Evolutionary conservation across 257 asterid species (phyloP).

Genomic region (Sherardia arvensis): DNA sequence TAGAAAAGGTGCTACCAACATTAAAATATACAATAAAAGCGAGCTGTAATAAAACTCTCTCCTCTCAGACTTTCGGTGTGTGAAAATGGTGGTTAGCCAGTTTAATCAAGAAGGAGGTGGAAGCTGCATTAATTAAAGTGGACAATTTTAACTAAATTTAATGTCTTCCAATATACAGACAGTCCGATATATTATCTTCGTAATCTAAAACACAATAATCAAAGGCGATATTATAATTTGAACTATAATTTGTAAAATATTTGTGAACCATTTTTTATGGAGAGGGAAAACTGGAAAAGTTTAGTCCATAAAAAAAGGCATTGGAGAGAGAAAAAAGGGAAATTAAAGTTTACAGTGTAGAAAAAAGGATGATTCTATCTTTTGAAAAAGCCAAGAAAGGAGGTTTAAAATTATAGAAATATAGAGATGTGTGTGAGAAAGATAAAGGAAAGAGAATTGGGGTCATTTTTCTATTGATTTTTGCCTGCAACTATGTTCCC

Average conservation of each 20-base stretch:
- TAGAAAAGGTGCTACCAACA: not conserved
- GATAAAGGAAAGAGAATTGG: not conserved
- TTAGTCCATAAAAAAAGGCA: not conserved
- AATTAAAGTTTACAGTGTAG: not conserved
- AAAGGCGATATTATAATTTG: no score
- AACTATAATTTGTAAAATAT: no score
- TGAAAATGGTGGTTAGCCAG: not conserved
- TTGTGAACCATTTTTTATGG: no score
- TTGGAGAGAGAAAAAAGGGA: not conserved
- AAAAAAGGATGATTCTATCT: conserved; percentile 11
- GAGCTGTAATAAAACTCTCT: not conserved
- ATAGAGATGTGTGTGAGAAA: conserved; percentile 2
- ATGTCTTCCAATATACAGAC: no score
- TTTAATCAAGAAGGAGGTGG: conserved; percentile 1
- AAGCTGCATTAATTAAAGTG: conserved; percentile 11
- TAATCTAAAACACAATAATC: no score
- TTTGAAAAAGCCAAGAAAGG: conserved; percentile 9
- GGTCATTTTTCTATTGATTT: not conserved
- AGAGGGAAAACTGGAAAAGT: not conserved
- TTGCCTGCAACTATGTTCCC: not conserved
- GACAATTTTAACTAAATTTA: not conserved
- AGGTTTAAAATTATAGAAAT: not conserved
- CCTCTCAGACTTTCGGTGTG: not conserved
- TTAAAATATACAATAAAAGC: not conserved
- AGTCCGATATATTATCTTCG: no score